Conservation (phyloP, 192 early-diverging fungal genomes). For the Glomus cerebriforme region DNA sequence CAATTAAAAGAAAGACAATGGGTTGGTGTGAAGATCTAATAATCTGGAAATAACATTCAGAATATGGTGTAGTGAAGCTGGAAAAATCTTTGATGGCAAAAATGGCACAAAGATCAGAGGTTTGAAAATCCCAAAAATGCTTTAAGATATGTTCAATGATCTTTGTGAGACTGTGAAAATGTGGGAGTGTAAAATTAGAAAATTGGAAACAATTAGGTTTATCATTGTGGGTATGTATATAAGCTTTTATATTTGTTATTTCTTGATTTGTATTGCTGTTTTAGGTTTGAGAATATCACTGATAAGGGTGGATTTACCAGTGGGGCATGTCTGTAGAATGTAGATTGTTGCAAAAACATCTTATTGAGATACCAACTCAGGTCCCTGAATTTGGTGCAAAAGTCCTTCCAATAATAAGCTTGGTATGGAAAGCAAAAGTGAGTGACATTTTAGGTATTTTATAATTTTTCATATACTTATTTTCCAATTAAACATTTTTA, state of each 20-base stretch:
- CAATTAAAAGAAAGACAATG: slow-evolving; percentile 30
- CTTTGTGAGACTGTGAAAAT: slow-evolving; percentile 18
- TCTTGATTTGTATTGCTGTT: slow-evolving; percentile 5
- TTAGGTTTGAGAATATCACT: slow-evolving; percentile 11
- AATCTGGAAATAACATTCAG: slow-evolving; percentile 1
- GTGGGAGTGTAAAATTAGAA: slow-evolving; percentile 4
- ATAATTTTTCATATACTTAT: no score
- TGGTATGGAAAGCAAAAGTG: slow-evolving; percentile 32
- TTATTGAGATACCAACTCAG: slow-evolving; percentile 13
- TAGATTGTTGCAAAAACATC: background rate
- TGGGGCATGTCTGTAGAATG: slow-evolving; percentile 12
- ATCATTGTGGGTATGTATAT: slow-evolving; percentile 2
- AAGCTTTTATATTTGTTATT: slow-evolving; percentile 7
- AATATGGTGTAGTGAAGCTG: slow-evolving; percentile 36
- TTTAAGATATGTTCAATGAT: slow-evolving; percentile 31
- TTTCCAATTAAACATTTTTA: no score
- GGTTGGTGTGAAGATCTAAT: slow-evolving; percentile 22
- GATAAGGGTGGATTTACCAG: slow-evolving; percentile 27
- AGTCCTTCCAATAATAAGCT: slow-evolving; percentile 8
- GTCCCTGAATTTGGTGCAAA: slow-evolving; percentile 18
- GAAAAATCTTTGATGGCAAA: slow-evolving; percentile 26
- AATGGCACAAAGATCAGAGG: slow-evolving; percentile 28
- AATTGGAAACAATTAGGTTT: slow-evolving; percentile 25
- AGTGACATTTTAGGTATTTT: no score
- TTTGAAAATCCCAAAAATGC: slow-evolving; percentile 34